Percentiles rank a stretch among this genome's conserved stretches.
Evolutionary conservation across 352 stramenopile genomes (phyloP).

Genomic region (Phytopythium litorale): DNA sequence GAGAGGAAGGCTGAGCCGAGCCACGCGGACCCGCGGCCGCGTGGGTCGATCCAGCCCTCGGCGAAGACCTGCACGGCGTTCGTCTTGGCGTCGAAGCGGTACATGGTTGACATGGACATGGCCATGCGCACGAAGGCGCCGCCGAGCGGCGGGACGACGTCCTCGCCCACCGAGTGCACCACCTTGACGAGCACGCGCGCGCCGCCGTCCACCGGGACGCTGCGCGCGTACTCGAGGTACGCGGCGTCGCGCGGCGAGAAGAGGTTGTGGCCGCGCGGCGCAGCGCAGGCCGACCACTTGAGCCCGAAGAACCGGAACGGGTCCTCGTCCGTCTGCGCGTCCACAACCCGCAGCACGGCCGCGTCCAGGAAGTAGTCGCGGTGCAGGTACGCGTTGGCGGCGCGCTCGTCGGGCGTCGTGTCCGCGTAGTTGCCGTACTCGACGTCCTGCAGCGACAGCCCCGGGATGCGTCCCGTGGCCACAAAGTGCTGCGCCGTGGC

Average conservation of each 20-base stretch:
- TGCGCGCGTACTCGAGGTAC: conserved; percentile 61
- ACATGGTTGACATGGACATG: conserved; percentile 61
- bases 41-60: conserved; percentile 52
- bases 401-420: conserved; percentile 65
- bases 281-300: conserved; percentile 63
- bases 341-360: conserved; percentile 54
- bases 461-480: conserved; percentile 46
- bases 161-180: conserved; percentile 50
- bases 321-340: conserved; percentile 56
- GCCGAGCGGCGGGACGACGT: conserved; percentile 27
- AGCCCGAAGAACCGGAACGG: conserved; percentile 73
- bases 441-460: conserved; percentile 55
- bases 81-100: conserved; percentile 44
- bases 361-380: conserved; percentile 68
- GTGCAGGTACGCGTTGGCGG: conserved; percentile 50
- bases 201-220: conserved; percentile 22
- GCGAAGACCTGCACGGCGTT: conserved; percentile 66
- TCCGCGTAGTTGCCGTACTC: conserved; percentile 70
- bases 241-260: conserved; percentile 55
- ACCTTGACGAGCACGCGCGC: conserved; percentile 62
- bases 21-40: conserved; percentile 42
- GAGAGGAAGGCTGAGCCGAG: conserved; percentile 58
- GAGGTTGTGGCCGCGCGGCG: conserved; percentile 39
- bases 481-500: conserved; percentile 40
- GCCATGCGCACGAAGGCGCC: conserved; percentile 40